A percentile compares a stretch with the other conserved stretches of the same genome.
Conservation (phyloP, 257 asterid species). For the Fraxinus americana region DNA sequence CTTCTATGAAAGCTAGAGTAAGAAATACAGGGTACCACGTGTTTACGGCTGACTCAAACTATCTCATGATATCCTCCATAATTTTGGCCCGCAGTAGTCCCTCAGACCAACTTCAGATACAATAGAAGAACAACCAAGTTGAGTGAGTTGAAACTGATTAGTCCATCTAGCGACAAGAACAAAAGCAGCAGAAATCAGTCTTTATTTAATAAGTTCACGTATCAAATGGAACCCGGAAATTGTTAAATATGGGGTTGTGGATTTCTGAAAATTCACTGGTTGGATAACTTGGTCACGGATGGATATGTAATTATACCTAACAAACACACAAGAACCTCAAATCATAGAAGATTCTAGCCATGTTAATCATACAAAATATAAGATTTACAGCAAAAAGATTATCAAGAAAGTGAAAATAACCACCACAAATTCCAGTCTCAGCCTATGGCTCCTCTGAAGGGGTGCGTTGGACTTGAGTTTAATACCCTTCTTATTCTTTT, state of each 20-base stretch:
- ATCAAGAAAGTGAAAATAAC: constrained; percentile 21
- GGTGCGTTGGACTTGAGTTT: constrained; percentile 56
- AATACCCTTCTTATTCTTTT: constrained; percentile 44
- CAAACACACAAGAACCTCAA: not conserved
- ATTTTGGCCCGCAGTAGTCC: not conserved
- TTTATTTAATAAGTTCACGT: not conserved
- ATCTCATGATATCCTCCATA: not conserved
- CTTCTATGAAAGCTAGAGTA: no score
- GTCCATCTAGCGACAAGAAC: not conserved
- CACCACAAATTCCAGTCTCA: constrained; percentile 7
- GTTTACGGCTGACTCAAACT: not conserved
- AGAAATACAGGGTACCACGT: not conserved
- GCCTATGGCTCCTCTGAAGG: constrained; percentile 1
- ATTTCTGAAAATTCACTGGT: not conserved
- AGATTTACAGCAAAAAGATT: constrained; percentile 13
- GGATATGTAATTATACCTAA: not conserved
- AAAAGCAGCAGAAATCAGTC: not conserved
- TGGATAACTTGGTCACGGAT: not conserved
- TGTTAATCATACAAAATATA: not conserved
- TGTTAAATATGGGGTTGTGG: not conserved
- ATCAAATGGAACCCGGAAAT: not conserved
- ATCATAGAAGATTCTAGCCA: not conserved
- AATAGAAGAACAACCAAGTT: no score
- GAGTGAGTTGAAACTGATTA: not conserved
- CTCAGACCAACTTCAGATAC: no score